These are phyloP conservation scores for Epichloe elymi DNA, from an alignment of 2,329 filamentous ascomycete genomes.

Conservation along the genomic window DNA sequence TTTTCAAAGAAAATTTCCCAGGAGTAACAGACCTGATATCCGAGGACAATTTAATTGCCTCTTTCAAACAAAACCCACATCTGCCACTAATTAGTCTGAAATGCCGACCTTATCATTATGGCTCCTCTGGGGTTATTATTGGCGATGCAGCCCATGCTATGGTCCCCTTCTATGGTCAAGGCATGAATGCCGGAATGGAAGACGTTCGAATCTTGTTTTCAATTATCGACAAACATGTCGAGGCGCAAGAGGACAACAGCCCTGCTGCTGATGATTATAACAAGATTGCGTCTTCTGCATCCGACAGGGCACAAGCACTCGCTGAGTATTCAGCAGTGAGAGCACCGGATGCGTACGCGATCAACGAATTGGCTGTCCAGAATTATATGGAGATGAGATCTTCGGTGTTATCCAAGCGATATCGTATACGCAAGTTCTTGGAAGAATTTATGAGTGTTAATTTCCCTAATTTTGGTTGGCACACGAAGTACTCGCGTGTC, in stretches of 20 bases:
- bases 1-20: constrained; percentile 77
- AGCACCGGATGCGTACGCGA: constrained; percentile 68
- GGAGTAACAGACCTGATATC: constrained; percentile 66
- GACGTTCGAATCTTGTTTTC: constrained; percentile 83
- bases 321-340: constrained; percentile 63
- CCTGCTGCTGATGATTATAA: constrained; percentile 19
- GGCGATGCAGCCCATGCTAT: constrained; percentile 96
- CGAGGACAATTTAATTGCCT: constrained; percentile 51
- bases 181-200: constrained; percentile 93
- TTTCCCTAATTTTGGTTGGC: constrained; percentile 63
- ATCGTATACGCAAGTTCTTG: constrained; percentile 69
- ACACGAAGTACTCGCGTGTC: constrained; percentile 82
- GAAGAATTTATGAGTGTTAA: constrained; percentile 74
- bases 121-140: constrained; percentile 64
- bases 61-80: constrained; percentile 75
- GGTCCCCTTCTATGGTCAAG: constrained; percentile 97
- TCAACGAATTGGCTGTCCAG: constrained; percentile 80
- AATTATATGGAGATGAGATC: constrained; percentile 94
- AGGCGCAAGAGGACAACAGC: constrained; percentile 28
- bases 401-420: constrained; percentile 64
- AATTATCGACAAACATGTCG: constrained; percentile 56
- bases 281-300: constrained; percentile 29
- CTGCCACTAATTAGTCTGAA: constrained; percentile 89
- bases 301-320: constrained; percentile 52
- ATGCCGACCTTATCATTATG: constrained; percentile 76